Evolutionary conservation across 2,329 filamentous ascomycete species (phyloP).

Genomic region (Tolypocladium cylindrosporum): DNA sequence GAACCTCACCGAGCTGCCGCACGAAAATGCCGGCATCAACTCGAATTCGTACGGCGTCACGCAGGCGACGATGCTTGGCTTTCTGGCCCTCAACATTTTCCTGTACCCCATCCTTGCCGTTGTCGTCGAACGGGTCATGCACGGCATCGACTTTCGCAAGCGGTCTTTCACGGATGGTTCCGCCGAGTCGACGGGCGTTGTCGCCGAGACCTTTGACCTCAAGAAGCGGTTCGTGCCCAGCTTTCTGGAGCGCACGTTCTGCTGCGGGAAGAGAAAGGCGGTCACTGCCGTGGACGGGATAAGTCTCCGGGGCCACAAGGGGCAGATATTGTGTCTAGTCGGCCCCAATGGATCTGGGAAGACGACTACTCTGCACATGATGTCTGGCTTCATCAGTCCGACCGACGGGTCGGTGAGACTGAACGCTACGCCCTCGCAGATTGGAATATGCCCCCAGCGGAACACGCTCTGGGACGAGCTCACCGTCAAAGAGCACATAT

Average conservation of each 20-base stretch:
- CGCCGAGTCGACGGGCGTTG: slow-evolving; percentile 8
- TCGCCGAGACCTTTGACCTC: slow-evolving; percentile 14
- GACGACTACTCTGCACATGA: slow-evolving; percentile 57
- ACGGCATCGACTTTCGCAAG: slow-evolving; percentile 23
- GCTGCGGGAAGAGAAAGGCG: slow-evolving; percentile 22
- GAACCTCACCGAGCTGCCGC: slow-evolving; percentile 3
- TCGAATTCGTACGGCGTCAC: slow-evolving; percentile 12
- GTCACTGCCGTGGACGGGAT: slow-evolving; percentile 50
- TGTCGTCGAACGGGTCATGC: slow-evolving; percentile 19
- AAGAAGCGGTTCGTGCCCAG: slow-evolving; percentile 21
- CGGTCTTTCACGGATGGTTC: slow-evolving; percentile 14
- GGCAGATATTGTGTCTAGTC: slow-evolving; percentile 55
- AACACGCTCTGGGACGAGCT: slow-evolving; percentile 60
- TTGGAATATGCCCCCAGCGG: slow-evolving; percentile 52
- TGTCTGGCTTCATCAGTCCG: slow-evolving; percentile 53
- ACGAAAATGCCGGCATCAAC: slow-evolving; percentile 3
- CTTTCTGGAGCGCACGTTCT: slow-evolving; percentile 16
- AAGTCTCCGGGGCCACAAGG: slow-evolving; percentile 44
- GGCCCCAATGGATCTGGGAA: slow-evolving; percentile 65
- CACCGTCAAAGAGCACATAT: slow-evolving; percentile 54
- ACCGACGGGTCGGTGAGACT: slow-evolving; percentile 51
- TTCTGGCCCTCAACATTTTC: slow-evolving; percentile 22
- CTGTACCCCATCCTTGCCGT: slow-evolving; percentile 21
- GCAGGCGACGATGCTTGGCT: slow-evolving; percentile 17
- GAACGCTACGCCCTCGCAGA: slow-evolving; percentile 34